A percentile compares a stretch with the other conserved stretches of the same genome.
Conservation (phyloP, 352 stramenopile species). For the Peronospora belbahrii region DNA sequence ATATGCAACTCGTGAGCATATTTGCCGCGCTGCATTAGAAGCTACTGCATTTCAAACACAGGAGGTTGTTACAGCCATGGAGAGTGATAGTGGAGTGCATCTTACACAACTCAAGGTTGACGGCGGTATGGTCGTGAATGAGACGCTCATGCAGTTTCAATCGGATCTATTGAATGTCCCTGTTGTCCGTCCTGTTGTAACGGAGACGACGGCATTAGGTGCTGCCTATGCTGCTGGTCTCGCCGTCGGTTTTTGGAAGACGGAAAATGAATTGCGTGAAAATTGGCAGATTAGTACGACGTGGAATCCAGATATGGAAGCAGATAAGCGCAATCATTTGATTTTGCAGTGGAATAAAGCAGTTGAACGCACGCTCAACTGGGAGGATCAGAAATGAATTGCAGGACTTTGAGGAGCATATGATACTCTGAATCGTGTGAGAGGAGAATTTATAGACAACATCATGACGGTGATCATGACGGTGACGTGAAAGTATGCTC, state of each 20-base stretch:
- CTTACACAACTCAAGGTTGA: slow-evolving; percentile 93
- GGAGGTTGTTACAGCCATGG: slow-evolving; percentile 93
- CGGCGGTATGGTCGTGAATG: slow-evolving; percentile 96
- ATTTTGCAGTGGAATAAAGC: slow-evolving; percentile 80
- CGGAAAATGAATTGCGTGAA: slow-evolving; percentile 71
- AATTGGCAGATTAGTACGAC: slow-evolving; percentile 73
- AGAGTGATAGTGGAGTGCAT: slow-evolving; percentile 85
- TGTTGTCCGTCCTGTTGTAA: slow-evolving; percentile 90
- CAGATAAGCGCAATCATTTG: slow-evolving; percentile 42
- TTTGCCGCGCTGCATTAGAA: slow-evolving; percentile 94
- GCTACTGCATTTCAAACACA: slow-evolving; percentile 93
- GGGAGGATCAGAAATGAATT: slow-evolving; percentile 51
- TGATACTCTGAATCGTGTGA: no score
- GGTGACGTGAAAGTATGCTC: no score
- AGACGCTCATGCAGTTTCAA: slow-evolving; percentile 98
- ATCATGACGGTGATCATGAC: no score
- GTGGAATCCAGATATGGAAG: slow-evolving; percentile 70
- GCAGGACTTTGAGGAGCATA: background rate
- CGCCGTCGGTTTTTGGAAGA: slow-evolving; percentile 94
- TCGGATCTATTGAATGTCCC: slow-evolving; percentile 91
- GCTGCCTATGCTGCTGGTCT: slow-evolving; percentile 95
- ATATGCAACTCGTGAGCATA: slow-evolving; percentile 92
- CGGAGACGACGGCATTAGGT: slow-evolving; percentile 97
- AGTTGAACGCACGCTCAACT: slow-evolving; percentile 78
- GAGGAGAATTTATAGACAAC: no score